These are phyloP conservation scores for Trichoderma breve DNA, from an alignment of 2,329 filamentous ascomycete species.

Conservation along the genomic window DNA sequence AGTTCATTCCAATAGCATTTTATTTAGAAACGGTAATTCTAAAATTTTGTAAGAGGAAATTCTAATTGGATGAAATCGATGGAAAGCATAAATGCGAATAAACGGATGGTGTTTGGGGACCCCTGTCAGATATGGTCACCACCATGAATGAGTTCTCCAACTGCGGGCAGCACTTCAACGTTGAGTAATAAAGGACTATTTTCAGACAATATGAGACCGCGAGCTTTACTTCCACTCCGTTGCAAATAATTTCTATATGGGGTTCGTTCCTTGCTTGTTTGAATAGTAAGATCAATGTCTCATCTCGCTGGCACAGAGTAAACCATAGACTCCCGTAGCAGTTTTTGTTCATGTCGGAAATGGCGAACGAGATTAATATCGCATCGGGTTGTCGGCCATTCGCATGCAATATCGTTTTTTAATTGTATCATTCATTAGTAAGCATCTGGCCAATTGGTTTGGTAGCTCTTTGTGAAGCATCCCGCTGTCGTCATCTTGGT, in stretches of 20 bases:
- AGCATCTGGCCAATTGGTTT: neutral
- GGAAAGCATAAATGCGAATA: neutral
- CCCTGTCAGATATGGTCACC: neutral
- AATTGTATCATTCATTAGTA: neutral
- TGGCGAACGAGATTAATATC: neutral
- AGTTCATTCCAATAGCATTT: neutral
- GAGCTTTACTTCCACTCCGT: neutral
- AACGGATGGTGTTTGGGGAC: neutral
- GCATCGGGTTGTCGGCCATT: neutral
- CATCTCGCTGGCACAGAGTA: neutral
- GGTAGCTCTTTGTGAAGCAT: neutral
- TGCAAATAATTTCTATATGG: neutral
- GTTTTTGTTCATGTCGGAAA: neutral
- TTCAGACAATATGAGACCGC: fast-evolving
- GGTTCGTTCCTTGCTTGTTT: neutral
- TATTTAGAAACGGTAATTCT: neutral
- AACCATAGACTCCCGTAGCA: neutral
- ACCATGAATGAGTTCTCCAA: neutral
- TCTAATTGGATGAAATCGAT: neutral
- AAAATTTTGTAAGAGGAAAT: neutral
- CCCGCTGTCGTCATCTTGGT: slow-evolving; percentile 15
- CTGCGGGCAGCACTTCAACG: neutral
- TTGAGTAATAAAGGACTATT: neutral
- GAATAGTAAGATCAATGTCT: neutral
- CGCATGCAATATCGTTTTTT: neutral